Evolutionary conservation across 1,284 basidiomycete genomes (phyloP).

Genomic region (Volvariella volvacea): DNA sequence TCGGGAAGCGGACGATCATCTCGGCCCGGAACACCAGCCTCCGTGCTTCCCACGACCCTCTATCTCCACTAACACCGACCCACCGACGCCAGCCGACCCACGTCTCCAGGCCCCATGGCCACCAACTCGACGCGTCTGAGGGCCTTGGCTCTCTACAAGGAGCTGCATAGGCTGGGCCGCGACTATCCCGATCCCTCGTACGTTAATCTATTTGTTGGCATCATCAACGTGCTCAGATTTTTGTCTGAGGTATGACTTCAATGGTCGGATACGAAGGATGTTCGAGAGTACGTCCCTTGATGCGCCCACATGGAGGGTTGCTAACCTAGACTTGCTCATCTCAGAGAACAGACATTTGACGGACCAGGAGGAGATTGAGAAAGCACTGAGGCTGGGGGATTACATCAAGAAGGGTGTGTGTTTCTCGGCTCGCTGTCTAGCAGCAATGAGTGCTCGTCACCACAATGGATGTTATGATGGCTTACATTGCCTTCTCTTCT

Average conservation of each 20-base stretch:
- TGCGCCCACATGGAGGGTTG: conserved; percentile 1
- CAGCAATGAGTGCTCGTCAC: neutral
- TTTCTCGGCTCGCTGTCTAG: neutral
- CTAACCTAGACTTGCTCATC: neutral
- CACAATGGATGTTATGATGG: neutral
- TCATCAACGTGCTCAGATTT: conserved; percentile 8
- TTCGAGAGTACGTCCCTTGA: conserved; percentile 54
- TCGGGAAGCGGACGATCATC: too few relatives aligned
- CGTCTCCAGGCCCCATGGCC: conserved; percentile 20
- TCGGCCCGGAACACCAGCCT: too few relatives aligned
- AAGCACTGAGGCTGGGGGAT: conserved; percentile 72
- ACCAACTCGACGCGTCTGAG: conserved; percentile 41
- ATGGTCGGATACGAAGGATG: conserved; percentile 58
- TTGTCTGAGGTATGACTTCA: conserved; percentile 61
- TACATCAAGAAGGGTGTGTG: conserved; percentile 83
- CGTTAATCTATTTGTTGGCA: conserved; percentile 25
- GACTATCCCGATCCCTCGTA: conserved; percentile 76
- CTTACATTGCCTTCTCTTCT: conserved; percentile 3
- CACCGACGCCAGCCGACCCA: neutral
- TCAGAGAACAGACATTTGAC: conserved; percentile 69
- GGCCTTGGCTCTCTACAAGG: conserved; percentile 69
- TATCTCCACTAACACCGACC: neutral
- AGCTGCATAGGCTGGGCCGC: conserved; percentile 67
- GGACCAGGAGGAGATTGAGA: conserved; percentile 70
- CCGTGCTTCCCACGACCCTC: too few relatives aligned